Conservation (phyloP, 2,329 filamentous ascomycete species). For the Colletotrichum sp. region DNA sequence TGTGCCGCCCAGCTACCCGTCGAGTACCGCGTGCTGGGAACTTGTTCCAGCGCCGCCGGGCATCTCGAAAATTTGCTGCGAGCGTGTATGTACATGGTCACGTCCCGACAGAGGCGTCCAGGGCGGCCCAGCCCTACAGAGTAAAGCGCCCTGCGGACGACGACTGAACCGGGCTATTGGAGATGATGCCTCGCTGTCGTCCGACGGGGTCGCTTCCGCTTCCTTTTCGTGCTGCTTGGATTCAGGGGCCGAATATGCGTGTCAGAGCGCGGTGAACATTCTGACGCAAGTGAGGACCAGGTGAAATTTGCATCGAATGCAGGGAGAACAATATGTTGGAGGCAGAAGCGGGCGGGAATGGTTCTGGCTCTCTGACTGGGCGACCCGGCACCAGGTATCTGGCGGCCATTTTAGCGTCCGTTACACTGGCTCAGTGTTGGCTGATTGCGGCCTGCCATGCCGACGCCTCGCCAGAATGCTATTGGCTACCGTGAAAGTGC, state of each 20-base stretch:
- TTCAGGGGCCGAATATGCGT: neutral
- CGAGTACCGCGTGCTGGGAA: neutral
- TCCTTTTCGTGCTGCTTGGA: neutral
- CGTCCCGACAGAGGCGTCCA: neutral
- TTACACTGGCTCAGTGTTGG: constrained; percentile 6
- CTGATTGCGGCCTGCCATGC: neutral
- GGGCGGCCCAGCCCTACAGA: constrained; percentile 12
- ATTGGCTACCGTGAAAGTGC: neutral
- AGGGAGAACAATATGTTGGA: constrained; percentile 12
- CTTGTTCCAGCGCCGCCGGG: neutral
- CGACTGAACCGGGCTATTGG: neutral
- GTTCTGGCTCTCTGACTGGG: neutral
- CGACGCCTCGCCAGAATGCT: neutral
- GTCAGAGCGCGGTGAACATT: neutral
- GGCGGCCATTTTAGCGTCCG: neutral
- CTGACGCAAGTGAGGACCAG: neutral
- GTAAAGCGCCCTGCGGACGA: neutral
- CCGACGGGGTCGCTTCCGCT: neutral
- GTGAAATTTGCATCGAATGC: neutral
- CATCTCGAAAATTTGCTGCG: neutral
- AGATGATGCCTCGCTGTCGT: neutral
- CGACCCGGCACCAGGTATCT: neutral
- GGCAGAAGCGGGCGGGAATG: neutral
- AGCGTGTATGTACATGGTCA: neutral
- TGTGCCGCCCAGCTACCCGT: neutral